phyloP scores from a whole-genome alignment of 306 rosid genomes.

The Amphicarpaea edgeworthii region DNA sequence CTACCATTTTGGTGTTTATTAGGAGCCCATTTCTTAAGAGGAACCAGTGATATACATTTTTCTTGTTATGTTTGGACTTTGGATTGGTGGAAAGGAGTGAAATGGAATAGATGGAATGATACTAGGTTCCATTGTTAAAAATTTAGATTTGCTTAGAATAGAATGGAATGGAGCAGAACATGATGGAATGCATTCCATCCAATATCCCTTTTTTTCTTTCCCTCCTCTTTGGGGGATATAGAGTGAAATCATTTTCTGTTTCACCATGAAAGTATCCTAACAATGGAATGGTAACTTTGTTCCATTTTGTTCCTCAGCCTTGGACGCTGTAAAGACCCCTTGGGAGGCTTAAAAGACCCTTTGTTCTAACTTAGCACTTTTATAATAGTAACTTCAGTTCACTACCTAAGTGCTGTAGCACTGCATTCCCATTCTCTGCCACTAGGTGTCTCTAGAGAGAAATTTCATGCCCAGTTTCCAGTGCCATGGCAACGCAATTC shows the following conservation, averaged over 20 bases:
- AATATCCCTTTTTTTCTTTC: not conserved
- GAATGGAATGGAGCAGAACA: not conserved
- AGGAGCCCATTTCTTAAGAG: slow-evolving; percentile 22
- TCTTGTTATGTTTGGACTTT: not conserved
- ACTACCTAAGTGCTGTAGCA: not conserved
- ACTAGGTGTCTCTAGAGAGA: not conserved
- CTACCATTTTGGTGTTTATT: not conserved
- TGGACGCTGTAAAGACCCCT: not conserved
- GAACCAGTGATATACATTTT: slow-evolving; percentile 5
- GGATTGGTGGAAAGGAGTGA: not conserved
- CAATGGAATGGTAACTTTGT: not conserved
- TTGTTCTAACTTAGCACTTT: not conserved
- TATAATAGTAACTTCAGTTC: not conserved
- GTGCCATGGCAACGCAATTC: not conserved
- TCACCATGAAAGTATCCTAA: not conserved
- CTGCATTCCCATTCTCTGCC: not conserved
- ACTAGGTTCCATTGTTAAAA: not conserved
- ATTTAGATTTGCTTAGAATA: not conserved
- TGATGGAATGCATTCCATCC: not conserved
- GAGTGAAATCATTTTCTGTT: not conserved
- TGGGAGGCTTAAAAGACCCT: not conserved
- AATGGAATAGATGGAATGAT: not conserved
- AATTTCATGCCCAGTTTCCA: not conserved
- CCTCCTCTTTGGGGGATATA: not conserved
- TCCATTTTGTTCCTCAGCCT: slow-evolving; percentile 13